Conservation (phyloP, 331 rosid species). For the Saraca asoca region DNA sequence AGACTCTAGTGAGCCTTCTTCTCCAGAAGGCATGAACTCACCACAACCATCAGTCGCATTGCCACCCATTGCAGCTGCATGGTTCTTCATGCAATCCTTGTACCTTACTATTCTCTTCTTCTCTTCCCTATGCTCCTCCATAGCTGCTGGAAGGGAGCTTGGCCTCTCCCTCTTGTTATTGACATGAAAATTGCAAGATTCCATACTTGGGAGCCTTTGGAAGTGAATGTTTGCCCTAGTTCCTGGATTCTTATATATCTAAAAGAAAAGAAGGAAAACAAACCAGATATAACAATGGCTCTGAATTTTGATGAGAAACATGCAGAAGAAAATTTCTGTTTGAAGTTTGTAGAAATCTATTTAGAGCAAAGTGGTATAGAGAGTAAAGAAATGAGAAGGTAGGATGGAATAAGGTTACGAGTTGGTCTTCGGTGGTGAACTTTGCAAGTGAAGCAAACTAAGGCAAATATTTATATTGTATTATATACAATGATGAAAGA, state of each 20-base stretch:
- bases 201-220: no score
- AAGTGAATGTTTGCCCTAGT: no score
- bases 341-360: no score
- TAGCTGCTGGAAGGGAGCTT: conserved; percentile 19
- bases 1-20: conserved; percentile 45
- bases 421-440: conserved; percentile 36
- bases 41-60: conserved; percentile 65
- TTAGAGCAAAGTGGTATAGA: neutral
- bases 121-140: conserved; percentile 17
- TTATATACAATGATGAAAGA: neutral
- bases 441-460: conserved; percentile 58
- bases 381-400: conserved; percentile 1
- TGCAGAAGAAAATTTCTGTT: no score
- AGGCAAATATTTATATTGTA: conserved; percentile 25
- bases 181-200: conserved; percentile 9
- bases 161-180: neutral
- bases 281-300: no score
- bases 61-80: conserved; percentile 63
- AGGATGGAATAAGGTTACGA: conserved; percentile 26
- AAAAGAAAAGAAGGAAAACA: no score
- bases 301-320: no score
- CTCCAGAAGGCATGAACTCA: conserved; percentile 57
- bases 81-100: conserved; percentile 57
- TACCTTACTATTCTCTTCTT: conserved; percentile 34
- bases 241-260: no score